phyloP scores from a whole-genome alignment of 257 asterid genomes.

The Fraxinus quadrangulata region DNA sequence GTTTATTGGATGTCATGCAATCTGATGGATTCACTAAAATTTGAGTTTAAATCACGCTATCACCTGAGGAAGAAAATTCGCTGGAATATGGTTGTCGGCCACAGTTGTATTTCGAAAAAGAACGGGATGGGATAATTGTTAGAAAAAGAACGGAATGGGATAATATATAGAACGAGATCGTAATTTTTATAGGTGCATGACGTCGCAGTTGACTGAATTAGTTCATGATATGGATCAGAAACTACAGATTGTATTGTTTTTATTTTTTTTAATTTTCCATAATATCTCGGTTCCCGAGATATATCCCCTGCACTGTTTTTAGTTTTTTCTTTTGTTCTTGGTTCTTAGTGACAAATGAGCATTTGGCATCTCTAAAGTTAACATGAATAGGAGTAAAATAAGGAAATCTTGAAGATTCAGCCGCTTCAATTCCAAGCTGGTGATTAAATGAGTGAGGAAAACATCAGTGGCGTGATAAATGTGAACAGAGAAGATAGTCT shows the following conservation, averaged over 20 bases:
- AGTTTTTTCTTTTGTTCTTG: background rate
- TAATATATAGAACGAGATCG: background rate
- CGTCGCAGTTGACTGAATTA: background rate
- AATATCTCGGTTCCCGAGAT: background rate
- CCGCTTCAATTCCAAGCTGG: background rate
- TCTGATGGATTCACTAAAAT: background rate
- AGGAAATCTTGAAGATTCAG: background rate
- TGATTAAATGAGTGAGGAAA: conserved; percentile 7
- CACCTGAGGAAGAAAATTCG: background rate
- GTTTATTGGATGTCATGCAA: background rate
- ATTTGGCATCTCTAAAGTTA: background rate
- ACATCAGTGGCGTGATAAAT: background rate
- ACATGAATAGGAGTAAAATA: background rate
- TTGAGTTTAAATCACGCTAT: background rate
- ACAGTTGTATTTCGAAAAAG: background rate
- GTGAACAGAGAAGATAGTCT: background rate
- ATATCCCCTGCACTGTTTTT: background rate
- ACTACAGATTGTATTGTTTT: background rate
- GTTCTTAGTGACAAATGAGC: conserved; percentile 1
- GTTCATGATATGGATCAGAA: conserved; percentile 1
- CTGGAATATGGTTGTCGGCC: background rate
- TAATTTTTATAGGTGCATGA: conserved; percentile 13
- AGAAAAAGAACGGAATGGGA: background rate
- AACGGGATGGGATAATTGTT: background rate
- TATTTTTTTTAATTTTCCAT: background rate